Conservation (phyloP, 2,329 filamentous ascomycete species). For the Scleromitrula shiraiana region DNA sequence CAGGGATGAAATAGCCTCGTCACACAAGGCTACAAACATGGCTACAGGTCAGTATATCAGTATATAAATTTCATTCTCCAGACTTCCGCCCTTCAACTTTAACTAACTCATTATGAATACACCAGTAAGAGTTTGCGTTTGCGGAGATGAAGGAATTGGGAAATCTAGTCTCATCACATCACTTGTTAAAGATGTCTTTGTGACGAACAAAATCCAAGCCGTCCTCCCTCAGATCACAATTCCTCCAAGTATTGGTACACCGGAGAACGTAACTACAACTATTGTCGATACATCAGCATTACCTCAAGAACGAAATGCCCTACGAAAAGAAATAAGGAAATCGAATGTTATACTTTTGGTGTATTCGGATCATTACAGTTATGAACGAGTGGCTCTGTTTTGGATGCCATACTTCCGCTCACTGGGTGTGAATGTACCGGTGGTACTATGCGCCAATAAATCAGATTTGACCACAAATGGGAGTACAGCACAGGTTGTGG, state of each 20-base stretch:
- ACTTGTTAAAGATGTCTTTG: slow-evolving; percentile 94
- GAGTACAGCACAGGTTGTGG: slow-evolving; percentile 74
- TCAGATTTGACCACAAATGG: slow-evolving; percentile 74
- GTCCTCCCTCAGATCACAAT: slow-evolving; percentile 94
- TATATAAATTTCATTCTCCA: no score
- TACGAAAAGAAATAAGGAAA: slow-evolving; percentile 92
- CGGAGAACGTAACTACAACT: slow-evolving; percentile 93
- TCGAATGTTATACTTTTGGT: slow-evolving; percentile 95
- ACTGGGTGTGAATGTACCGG: slow-evolving; percentile 95
- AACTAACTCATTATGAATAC: slow-evolving; percentile 11
- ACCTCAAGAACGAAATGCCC: slow-evolving; percentile 81
- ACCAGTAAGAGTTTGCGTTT: slow-evolving; percentile 83
- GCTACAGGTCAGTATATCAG: slow-evolving; percentile 24
- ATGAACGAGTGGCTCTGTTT: slow-evolving; percentile 91
- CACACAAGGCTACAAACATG: slow-evolving; percentile 25
- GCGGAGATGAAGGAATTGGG: slow-evolving; percentile 91
- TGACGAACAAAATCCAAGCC: slow-evolving; percentile 89
- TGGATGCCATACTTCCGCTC: slow-evolving; percentile 99
- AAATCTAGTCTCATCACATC: slow-evolving; percentile 92
- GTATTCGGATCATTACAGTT: slow-evolving; percentile 98
- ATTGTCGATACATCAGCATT: slow-evolving; percentile 96
- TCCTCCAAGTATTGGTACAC: slow-evolving; percentile 83
- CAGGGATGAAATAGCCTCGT: slow-evolving; percentile 19
- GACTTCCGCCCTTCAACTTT: not conserved
- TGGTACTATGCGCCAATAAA: slow-evolving; percentile 95